Base-by-base conservation (phyloP, 1,139 yeast species). In the Candida sanyaensis region DNA sequence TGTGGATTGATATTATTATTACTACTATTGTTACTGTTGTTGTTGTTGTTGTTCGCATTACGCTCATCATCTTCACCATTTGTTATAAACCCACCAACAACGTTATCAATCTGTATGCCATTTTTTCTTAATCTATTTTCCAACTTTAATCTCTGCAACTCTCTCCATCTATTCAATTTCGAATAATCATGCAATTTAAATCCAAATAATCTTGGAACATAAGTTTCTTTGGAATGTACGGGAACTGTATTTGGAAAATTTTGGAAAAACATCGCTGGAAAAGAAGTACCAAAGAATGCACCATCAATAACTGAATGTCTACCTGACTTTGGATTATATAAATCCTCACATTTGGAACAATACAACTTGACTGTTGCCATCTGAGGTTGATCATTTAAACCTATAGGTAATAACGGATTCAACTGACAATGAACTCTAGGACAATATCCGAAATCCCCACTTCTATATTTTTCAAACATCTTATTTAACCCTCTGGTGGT, bases 181-280 rank as follows among this genome's bases (percentile, higher is more conserved):
- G 97, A 93, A 61, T 88, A 84, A 56, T 89, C 95, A 63, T 93
- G 98, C 47, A 93, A 73, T 65, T 90, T 90, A 69, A 93, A 93
- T 2, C 99, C 99, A 74, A 92, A 93, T 44, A 93, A 89, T 64
- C 86, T 86, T 30, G 98, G 97, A 10, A 89, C 85, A 62, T 87
- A 92, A 45, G 92, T 82, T 51, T 88, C 93, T 41, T 80, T 81
- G 42, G 84, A 80, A 63, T 89, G 96, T 37, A 79, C 69, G n/a
- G 98, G 97, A 21, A 89, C 82, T 51, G 86, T 78, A 52, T 88
- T 91, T 1, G 97, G 96, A 65, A 86, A 92, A 30, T 90, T 89
- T 63, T 91, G 97, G 67, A 93, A 80, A 59, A 93, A 86, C 96
- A 95, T 90, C 7, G 96, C 97, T 1, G 99, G 97, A 71, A 93